These are phyloP conservation scores for Boletus sp. DNA, from an alignment of 768 basidiomycete genomes.

Conservation along the genomic window DNA sequence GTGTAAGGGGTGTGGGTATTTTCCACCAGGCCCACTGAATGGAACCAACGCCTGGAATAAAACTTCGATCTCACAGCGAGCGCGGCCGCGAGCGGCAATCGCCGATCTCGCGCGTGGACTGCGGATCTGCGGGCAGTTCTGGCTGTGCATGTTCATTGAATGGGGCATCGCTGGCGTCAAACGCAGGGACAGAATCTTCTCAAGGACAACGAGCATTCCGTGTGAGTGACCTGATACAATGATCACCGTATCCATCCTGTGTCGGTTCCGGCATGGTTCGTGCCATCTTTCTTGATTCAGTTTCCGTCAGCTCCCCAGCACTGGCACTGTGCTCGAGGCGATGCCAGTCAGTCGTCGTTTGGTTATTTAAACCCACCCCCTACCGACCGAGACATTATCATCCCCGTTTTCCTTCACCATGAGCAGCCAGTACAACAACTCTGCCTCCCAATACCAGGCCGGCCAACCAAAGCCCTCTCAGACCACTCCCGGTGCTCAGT, in stretches of 20 bases:
- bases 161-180: constrained; percentile 2
- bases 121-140: constrained; percentile 13
- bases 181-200: constrained; percentile 15
- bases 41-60: no score
- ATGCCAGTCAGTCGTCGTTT: constrained; percentile 29
- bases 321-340: constrained; percentile 20
- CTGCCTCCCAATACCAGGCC: constrained; percentile 16
- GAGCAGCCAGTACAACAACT: constrained; percentile 25
- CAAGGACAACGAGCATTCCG: constrained; percentile 9
- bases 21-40: no score
- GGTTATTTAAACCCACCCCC: constrained; percentile 27
- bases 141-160: constrained; percentile 19
- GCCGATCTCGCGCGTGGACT: constrained; percentile 5
- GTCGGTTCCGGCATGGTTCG: constrained; percentile 30
- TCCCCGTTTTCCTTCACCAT: constrained; percentile 14
- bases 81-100: neutral
- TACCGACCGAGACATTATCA: neutral
- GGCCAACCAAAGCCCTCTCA: constrained; percentile 23
- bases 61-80: no score
- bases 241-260: constrained; percentile 22
- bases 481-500: constrained; percentile 14
- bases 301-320: constrained; percentile 15
- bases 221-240: constrained; percentile 19
- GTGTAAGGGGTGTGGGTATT: neutral
- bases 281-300: constrained; percentile 22